Evolutionary conservation across 2,329 filamentous ascomycete species (phyloP), one percentile per base, ranked within the genome.

Genomic region (Trichophyton equinum): DNA sequence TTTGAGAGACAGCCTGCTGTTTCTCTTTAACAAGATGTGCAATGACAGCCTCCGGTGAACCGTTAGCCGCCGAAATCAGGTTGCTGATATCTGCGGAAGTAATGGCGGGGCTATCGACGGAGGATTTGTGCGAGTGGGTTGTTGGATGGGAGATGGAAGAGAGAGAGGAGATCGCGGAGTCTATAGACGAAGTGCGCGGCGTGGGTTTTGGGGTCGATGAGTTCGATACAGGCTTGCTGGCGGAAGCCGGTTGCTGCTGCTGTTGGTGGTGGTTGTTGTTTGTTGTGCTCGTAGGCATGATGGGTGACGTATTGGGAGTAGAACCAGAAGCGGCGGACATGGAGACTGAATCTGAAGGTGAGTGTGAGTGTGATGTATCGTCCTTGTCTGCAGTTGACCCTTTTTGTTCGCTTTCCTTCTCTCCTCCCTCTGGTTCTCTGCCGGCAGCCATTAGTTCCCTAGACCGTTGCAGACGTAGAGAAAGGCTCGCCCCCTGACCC

Each of bases 11-110:
- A 60, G 91, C 88, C 57, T 89, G 88, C 64, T 92, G 85, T 73
- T 96, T 97, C 71, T 99, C 94, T 71, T 89, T 95, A 65, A 96
- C 77, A 57, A 99, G 77, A 68, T 94, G 89, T 67, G 90, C 83
- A 63, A 99, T 89, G 4, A 95, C 87, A 4, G 88, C 89, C 71
- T 99, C 92, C 15, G 91, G 82, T 59, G 90, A 95, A 58, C 92
- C 94, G 51, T 55, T 55, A 27, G 91, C 91, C 36, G 90, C 84
- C 68, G 87, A 83, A 65, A 97, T 88, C 38, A 96, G 78, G 66
- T 84, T 82, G 42, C 84, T 84, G 67, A 96, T 87, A 68, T 97
- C 91, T 13, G 86, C 80, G n/a, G 82, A 77, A 27, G 80, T 82
- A n/a, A 82, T 75, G 36, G 80, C 73, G 64, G 74, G 80, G 65